Base-by-base conservation (phyloP, 306 rosid species). In the Sphenostylis stenocarpa region DNA sequence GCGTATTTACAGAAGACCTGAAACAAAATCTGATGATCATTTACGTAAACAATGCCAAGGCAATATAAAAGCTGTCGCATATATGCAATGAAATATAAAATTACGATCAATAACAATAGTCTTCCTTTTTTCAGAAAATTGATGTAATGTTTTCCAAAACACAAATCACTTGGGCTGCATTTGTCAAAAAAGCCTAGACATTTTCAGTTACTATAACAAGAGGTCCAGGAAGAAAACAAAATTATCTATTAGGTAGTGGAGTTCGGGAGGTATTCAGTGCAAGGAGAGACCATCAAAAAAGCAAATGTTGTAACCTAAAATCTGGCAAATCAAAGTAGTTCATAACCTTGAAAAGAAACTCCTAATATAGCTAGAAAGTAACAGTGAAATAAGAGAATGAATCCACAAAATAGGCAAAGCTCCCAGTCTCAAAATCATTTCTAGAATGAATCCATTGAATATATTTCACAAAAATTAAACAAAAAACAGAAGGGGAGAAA, bases 391-490 rank as follows among this genome's bases (percentile, higher is more conserved):
- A n/a, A n/a, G n/a, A n/a, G n/a, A n/a, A n/a, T n/a, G n/a, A n/a
- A n/a, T n/a, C n/a, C n/a, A n/a, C n/a, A n/a, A n/a, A n/a, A n/a
- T n/a, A n/a, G n/a, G n/a, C n/a, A n/a, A n/a, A n/a, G n/a, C n/a
- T n/a, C n/a, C n/a, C n/a, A n/a, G n/a, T n/a, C n/a, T n/a, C n/a
- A n/a, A n/a, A n/a, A n/a, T n/a, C n/a, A n/a, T n/a, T n/a, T n/a
- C n/a, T n/a, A n/a, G n/a, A n/a, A n/a, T n/a, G n/a, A n/a, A n/a
- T n/a, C n/a, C 72, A 65, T 39, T 60, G 33, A 41, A 64, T 43
- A 76, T 70, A 80, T 12, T 44, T 13, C 23, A 44, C 62, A 70
- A 52, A 15, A 74, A 41, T 26, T n/a, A 67, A 80, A 67, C 39
- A 39, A 21, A 47, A 72, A 6, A 49, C 48, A 26, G 56, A 21